These are phyloP conservation scores for Leccinum fallax DNA, from an alignment of 1,284 basidiomycete species.

Conservation along the genomic window DNA sequence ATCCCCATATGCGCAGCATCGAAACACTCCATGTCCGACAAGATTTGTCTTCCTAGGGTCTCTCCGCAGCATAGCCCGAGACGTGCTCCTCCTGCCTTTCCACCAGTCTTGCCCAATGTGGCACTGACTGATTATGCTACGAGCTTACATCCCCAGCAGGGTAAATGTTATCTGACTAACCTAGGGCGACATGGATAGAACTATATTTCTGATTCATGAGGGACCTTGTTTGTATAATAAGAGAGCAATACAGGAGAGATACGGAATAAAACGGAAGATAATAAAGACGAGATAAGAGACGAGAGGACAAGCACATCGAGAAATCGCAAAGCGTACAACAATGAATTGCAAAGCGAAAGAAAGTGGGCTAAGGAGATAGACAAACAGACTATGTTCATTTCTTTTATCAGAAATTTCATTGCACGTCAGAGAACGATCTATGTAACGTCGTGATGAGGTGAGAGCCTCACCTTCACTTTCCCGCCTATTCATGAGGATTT, in stretches of 20 bases:
- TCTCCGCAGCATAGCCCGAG: neutral
- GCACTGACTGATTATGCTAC: neutral
- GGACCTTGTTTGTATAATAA: conserved; percentile 20
- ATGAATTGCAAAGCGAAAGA: conserved; percentile 11
- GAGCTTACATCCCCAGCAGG: neutral
- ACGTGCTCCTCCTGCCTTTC: conserved; percentile 4
- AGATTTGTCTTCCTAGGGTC: neutral
- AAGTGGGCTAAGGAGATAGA: conserved; percentile 10
- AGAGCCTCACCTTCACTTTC: conserved; percentile 6
- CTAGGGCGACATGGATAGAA: neutral
- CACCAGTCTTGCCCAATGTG: neutral
- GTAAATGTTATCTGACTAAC: neutral
- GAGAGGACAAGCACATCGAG: conserved; percentile 32
- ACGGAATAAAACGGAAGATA: conserved; percentile 35
- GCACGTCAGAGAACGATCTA: conserved; percentile 4
- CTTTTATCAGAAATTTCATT: neutral
- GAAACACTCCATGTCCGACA: neutral
- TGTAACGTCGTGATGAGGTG: neutral
- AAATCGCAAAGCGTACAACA: conserved; percentile 37
- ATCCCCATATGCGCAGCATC: conserved; percentile 3
- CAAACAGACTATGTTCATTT: neutral
- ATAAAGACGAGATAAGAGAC: conserved; percentile 23
- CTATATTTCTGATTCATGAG: neutral
- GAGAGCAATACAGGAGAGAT: conserved; percentile 31
- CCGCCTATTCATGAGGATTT: conserved; percentile 21